phyloP scores from a whole-genome alignment of 1,284 basidiomycete genomes.

The Pseudozyma thailandica region DNA sequence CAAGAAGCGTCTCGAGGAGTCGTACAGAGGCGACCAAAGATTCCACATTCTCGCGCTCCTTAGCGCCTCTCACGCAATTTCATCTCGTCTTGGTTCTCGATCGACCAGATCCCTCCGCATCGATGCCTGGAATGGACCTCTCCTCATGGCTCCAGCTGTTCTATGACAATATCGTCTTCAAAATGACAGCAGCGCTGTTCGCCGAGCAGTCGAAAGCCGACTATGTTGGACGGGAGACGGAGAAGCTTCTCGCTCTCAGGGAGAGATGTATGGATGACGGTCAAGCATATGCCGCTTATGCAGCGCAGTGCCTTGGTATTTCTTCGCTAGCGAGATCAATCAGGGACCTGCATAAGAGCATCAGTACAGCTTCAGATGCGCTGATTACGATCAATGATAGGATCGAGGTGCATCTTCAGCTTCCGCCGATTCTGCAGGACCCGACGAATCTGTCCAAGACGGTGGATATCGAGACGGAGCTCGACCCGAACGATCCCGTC shows the following conservation, averaged over 20 bases:
- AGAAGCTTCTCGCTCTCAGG: constrained; percentile 50
- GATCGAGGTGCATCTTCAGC: constrained; percentile 61
- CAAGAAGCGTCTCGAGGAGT: constrained; percentile 10
- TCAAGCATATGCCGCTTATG: constrained; percentile 48
- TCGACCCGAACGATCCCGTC: constrained; percentile 59
- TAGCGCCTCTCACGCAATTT: constrained; percentile 50
- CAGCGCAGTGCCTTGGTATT: constrained; percentile 45
- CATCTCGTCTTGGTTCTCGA: constrained; percentile 66
- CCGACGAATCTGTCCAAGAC: constrained; percentile 42
- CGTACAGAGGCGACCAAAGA: constrained; percentile 14
- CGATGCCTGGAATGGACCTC: constrained; percentile 49
- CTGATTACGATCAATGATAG: constrained; percentile 60
- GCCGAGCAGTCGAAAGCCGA: constrained; percentile 54
- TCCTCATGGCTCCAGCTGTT: constrained; percentile 59
- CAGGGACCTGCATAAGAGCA: constrained; percentile 49
- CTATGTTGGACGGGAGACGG: constrained; percentile 56
- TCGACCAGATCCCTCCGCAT: constrained; percentile 57
- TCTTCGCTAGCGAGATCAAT: constrained; percentile 61
- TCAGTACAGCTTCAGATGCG: constrained; percentile 55
- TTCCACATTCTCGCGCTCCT: constrained; percentile 5
- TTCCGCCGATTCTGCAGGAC: constrained; percentile 61
- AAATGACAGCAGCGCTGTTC: constrained; percentile 65
- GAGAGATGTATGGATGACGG: constrained; percentile 60
- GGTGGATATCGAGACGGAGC: constrained; percentile 59
- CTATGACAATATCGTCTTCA: constrained; percentile 66